Percentiles rank a stretch among this genome's conserved stretches.
Conservation (phyloP, 2,329 filamentous ascomycete species). For the Pseudogymnoascus sp. region DNA sequence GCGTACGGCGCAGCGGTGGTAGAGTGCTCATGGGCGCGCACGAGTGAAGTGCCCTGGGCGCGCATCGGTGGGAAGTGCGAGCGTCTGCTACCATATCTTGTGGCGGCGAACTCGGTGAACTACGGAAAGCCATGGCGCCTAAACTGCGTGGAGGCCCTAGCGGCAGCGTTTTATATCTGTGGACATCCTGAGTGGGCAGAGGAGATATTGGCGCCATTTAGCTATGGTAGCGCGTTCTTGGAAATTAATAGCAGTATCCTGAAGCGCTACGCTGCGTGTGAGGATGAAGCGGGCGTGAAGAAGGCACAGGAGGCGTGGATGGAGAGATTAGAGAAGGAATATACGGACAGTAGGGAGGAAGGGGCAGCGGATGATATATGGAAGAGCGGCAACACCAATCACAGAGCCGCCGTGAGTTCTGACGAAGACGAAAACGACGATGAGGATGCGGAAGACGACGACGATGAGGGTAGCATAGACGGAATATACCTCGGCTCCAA, state of each 20-base stretch:
- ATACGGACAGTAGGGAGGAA: conserved; percentile 67
- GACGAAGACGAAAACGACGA: conserved; percentile 48
- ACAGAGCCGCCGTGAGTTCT: conserved; percentile 47
- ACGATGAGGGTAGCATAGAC: conserved; percentile 44
- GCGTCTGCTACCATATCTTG: conserved; percentile 83
- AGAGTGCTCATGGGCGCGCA: conserved; percentile 93
- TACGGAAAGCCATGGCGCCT: conserved; percentile 93
- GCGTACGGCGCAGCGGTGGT: conserved; percentile 91
- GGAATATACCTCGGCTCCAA: conserved; percentile 56
- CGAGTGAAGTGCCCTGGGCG: conserved; percentile 82
- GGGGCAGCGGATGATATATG: conserved; percentile 68
- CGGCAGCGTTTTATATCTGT: conserved; percentile 88
- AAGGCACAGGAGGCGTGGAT: conserved; percentile 83
- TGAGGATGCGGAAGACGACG: conserved; percentile 40
- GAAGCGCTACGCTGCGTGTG: conserved; percentile 77
- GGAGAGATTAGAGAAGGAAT: conserved; percentile 82
- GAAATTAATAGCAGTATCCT: conserved; percentile 82
- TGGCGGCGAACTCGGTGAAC: conserved; percentile 94
- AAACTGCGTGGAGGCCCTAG: conserved; percentile 93
- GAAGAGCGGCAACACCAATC: conserved; percentile 86
- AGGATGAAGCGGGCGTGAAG: conserved; percentile 76
- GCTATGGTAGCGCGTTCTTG: conserved; percentile 81
- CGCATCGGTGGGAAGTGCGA: conserved; percentile 93
- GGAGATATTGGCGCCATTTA: conserved; percentile 74
- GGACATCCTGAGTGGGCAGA: conserved; percentile 87